phyloP scores from a whole-genome alignment of 805 yeast genomes.

The Yarrowia yakushimensis region DNA sequence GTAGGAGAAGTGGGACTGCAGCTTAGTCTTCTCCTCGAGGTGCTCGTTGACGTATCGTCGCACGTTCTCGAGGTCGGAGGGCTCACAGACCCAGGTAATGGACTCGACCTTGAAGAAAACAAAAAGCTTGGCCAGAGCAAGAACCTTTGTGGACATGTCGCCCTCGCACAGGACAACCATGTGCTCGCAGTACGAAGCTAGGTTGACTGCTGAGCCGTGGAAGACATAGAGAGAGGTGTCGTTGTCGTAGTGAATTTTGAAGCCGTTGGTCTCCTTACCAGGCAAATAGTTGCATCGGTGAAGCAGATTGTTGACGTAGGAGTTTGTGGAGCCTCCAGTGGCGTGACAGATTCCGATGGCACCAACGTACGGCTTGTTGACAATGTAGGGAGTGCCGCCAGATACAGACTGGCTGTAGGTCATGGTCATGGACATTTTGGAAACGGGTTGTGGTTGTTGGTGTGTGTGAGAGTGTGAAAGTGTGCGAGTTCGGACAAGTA shows the following conservation, averaged over 20 bases:
- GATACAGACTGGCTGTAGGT: conserved; percentile 18
- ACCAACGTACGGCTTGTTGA: conserved; percentile 9
- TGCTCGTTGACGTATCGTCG: not conserved
- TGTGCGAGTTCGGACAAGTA: not conserved
- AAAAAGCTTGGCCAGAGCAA: conserved; percentile 9
- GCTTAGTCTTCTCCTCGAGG: conserved; percentile 4
- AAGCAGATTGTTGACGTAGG: conserved; percentile 13
- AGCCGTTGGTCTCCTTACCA: conserved; percentile 16
- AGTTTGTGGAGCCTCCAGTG: conserved; percentile 8
- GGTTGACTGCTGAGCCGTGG: conserved; percentile 18
- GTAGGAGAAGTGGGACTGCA: conserved; percentile 6
- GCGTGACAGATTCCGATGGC: conserved; percentile 19
- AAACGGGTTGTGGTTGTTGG: not conserved
- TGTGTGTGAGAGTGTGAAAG: not conserved
- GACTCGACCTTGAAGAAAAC: conserved; percentile 21
- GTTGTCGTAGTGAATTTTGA: conserved; percentile 15
- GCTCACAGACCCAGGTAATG: conserved; percentile 22
- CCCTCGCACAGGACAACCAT: conserved; percentile 19
- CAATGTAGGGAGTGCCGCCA: conserved; percentile 19
- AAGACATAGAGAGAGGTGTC: conserved; percentile 13
- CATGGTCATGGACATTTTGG: conserved; percentile 9
- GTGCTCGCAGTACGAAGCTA: conserved; percentile 15
- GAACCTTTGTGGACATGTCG: conserved; percentile 1
- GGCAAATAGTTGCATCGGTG: conserved; percentile 19
- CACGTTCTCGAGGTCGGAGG: not conserved